phyloP scores from a whole-genome alignment of 1,284 basidiomycete species.

The Flammula alnicola region DNA sequence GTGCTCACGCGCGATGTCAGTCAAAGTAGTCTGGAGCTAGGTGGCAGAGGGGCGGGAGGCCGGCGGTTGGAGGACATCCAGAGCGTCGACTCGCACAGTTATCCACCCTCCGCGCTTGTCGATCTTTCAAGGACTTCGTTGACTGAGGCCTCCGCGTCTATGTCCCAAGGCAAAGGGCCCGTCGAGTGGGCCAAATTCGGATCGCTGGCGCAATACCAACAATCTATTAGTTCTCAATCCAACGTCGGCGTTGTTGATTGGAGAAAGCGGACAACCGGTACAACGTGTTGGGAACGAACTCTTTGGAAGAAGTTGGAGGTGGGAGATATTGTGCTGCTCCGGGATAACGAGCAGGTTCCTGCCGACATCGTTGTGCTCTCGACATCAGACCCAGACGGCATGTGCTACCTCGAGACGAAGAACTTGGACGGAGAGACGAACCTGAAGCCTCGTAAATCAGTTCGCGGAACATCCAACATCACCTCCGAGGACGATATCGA shows the following conservation, averaged over 20 bases:
- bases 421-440: constrained; percentile 98
- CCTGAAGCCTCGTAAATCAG: constrained; percentile 83
- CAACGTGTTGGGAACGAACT: constrained; percentile 91
- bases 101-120: constrained; percentile 51
- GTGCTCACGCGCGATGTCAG: constrained; percentile 42
- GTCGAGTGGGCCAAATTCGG: constrained; percentile 40
- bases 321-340: constrained; percentile 90
- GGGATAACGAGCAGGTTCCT: constrained; percentile 95
- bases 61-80: constrained; percentile 69
- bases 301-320: constrained; percentile 99
- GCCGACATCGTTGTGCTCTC: constrained; percentile 93
- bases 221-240: constrained; percentile 56
- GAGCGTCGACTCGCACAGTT: constrained; percentile 67
- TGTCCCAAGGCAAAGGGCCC: constrained; percentile 22
- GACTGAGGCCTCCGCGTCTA: constrained; percentile 33
- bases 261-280: constrained; percentile 67
- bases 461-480: constrained; percentile 80
- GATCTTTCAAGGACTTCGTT: constrained; percentile 40
- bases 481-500: constrained; percentile 92
- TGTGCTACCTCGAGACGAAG: constrained; percentile 94
- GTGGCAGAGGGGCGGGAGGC: constrained; percentile 43
- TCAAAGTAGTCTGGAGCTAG: constrained; percentile 46
- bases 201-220: constrained; percentile 53
- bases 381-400: constrained; percentile 82
- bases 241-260: constrained; percentile 80